A percentile compares a stretch with the other conserved stretches of the same genome.
These are phyloP conservation scores for Lathyrus oleraceus DNA, from an alignment of 306 rosid species.

Conservation along the genomic window DNA sequence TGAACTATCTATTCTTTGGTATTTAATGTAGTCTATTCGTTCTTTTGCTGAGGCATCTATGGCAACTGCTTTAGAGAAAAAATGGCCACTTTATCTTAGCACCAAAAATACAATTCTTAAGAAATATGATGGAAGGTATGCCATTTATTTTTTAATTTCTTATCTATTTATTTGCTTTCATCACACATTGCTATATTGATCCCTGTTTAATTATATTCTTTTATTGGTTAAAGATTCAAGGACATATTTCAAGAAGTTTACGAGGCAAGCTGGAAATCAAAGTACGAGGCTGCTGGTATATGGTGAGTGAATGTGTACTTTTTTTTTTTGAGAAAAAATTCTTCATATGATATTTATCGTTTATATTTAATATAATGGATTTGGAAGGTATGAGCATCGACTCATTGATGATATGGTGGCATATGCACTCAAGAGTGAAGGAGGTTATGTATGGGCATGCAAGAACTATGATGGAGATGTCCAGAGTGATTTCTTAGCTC, in stretches of 20 bases:
- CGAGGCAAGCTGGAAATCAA: constrained; percentile 84
- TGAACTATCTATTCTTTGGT: constrained; percentile 27
- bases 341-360: neutral
- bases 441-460: constrained; percentile 99
- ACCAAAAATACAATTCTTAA: constrained; percentile 95
- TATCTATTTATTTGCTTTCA: constrained; percentile 24
- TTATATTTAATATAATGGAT: constrained; percentile 35
- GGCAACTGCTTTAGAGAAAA: constrained; percentile 82
- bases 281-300: constrained; percentile 93
- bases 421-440: constrained; percentile 93
- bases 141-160: constrained; percentile 21
- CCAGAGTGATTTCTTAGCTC: constrained; percentile 97
- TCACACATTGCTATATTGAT: constrained; percentile 1
- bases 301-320: constrained; percentile 58
- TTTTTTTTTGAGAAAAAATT: neutral
- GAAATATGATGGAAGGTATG: constrained; percentile 99
- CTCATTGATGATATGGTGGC: constrained; percentile 99
- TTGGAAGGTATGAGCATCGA: constrained; percentile 93
- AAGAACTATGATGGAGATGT: constrained; percentile 99
- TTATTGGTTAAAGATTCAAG: constrained; percentile 75
- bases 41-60: constrained; percentile 90
- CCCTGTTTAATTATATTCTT: constrained; percentile 9
- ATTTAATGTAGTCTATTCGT: constrained; percentile 73
- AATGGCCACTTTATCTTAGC: constrained; percentile 99
- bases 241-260: constrained; percentile 99